Conservation (phyloP, 305 asterid genomes). For the Solanum chacoense region DNA sequence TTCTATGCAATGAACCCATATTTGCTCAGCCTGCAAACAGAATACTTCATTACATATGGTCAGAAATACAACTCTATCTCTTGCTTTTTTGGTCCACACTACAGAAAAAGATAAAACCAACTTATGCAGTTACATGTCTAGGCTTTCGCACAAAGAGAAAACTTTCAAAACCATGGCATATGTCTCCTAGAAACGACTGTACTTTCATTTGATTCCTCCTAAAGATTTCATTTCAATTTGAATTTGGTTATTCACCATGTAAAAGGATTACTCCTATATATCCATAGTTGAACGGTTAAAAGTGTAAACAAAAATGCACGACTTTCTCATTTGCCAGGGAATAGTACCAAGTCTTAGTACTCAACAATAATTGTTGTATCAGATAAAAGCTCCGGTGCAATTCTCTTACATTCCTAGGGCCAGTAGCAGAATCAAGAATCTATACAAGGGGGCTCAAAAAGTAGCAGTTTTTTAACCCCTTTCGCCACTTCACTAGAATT, state of each 20-base stretch:
- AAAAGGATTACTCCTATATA: not conserved
- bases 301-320: not conserved
- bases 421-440: not conserved
- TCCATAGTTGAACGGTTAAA: not conserved
- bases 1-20: constrained; percentile 32
- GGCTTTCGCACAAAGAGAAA: not conserved
- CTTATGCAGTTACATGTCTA: not conserved
- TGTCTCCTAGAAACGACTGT: not conserved
- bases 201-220: not conserved
- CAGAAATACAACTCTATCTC: not conserved
- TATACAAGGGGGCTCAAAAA: not conserved
- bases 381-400: not conserved
- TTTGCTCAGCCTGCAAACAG: constrained; percentile 32
- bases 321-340: not conserved
- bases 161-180: not conserved
- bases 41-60: not conserved
- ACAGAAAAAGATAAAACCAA: not conserved
- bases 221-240: not conserved
- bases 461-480: not conserved
- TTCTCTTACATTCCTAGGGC: not conserved
- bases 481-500: not conserved
- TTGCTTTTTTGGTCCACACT: not conserved
- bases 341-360: not conserved
- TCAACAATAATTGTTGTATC: not conserved
- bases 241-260: not conserved